These are phyloP conservation scores for Dactylellina sp. DNA, from an alignment of 2,329 filamentous ascomycete genomes.

Conservation along the genomic window DNA sequence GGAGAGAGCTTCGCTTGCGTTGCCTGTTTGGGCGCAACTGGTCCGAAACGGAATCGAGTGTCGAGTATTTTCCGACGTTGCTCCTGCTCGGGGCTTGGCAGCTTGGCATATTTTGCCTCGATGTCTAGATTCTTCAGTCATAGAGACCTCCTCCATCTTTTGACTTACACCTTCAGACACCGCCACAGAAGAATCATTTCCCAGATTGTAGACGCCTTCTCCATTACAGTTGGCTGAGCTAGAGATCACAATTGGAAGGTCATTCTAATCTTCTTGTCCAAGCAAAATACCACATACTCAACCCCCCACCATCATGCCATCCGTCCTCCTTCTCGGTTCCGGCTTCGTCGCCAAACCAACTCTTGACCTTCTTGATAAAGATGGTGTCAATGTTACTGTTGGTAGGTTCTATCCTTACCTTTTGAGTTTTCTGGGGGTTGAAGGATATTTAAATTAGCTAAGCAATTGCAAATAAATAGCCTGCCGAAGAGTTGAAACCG, in stretches of 20 bases:
- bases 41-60: too few relatives aligned
- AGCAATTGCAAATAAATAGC: conserved; percentile 67
- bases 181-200: too few relatives aligned
- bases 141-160: too few relatives aligned
- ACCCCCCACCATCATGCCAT: conserved; percentile 13
- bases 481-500: conserved; percentile 82
- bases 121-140: too few relatives aligned
- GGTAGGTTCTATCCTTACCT: conserved; percentile 63
- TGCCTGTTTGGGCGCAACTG: too few relatives aligned
- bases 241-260: conserved; percentile 35
- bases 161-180: too few relatives aligned
- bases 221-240: not conserved
- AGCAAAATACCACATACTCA: conserved; percentile 27
- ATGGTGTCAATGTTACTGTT: conserved; percentile 71
- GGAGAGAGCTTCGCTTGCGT: too few relatives aligned
- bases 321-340: conserved; percentile 68
- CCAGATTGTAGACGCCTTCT: conserved; percentile 8
- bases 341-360: conserved; percentile 71
- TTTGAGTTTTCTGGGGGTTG: not conserved
- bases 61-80: too few relatives aligned
- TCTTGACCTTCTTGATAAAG: conserved; percentile 70
- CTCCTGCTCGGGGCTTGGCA: too few relatives aligned
- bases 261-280: conserved; percentile 5
- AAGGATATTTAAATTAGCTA: not conserved
- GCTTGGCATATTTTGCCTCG: too few relatives aligned